Evolutionary conservation across 345 rosid genomes (phyloP), one percentile per base, ranked within the genome.

Genomic region (Arabis hirsuta): DNA sequence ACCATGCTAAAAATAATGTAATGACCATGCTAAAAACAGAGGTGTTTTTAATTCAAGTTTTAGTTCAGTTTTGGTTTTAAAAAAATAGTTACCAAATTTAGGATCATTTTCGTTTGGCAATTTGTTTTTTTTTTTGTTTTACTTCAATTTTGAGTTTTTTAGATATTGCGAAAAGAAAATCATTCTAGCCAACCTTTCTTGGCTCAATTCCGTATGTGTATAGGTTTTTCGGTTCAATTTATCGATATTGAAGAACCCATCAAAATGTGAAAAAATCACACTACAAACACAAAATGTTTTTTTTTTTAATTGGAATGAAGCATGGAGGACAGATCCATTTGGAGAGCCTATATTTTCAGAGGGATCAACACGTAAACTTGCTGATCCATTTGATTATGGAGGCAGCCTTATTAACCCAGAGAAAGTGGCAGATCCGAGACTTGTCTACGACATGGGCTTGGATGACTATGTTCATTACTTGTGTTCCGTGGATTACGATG

Each of bases 331-430:
- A 0, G 76, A 82, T 71, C 83, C 86, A 60, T 78, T 43, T n/a
- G 82, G 84, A 24, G 75, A 62, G 53, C 90, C 83, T 13, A 82
- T 87, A 72, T 79, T 81, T 26, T 81, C 93, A 3, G 87, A 84
- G 6, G 91, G 85, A 66, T 76, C 81, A 36, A 83, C 78, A 5
- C 71, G 38, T 5, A 65, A 90, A 72, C 74, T 73, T 9, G 95
- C 92, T 9, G 78, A 85, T 46, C 85, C 94, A 1, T 90, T 90
- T 19, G 90, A 90, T 66, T 79, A 62, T 16, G 97, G 97, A 62
- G 89, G 92, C 19, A 94, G 94, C 14, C 74, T 80, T 6, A 77
- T 71, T 36, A 82, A 84, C 62, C 92, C 89, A 1, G 84, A 78
- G 39, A 76, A 58, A 4, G 95, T 84, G 19, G 73, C 81, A 27